Conservation (phyloP, 2,329 filamentous ascomycete species). For the Helicocarpus griseus region DNA sequence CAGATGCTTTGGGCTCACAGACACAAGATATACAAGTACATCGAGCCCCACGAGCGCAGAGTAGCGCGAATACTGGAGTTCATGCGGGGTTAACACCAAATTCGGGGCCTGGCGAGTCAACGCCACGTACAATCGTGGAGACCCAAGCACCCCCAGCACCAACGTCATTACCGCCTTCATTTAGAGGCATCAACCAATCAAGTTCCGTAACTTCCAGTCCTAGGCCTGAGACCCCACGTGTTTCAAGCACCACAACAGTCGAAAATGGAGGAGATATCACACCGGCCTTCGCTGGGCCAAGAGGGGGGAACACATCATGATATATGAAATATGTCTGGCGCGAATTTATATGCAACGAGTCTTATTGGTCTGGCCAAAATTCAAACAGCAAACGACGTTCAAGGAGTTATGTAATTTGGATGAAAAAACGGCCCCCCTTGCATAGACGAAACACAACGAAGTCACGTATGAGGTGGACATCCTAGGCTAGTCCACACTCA, state of each 20-base stretch:
- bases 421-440: background rate
- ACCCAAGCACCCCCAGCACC: slow-evolving; percentile 5
- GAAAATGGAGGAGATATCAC: slow-evolving; percentile 4
- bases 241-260: slow-evolving; percentile 3
- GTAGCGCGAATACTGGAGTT: background rate
- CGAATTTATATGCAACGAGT: slow-evolving; percentile 2
- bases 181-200: slow-evolving; percentile 7
- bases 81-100: slow-evolving; percentile 1
- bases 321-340: background rate
- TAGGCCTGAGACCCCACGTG: slow-evolving; percentile 2
- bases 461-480: background rate
- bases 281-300: slow-evolving; percentile 2
- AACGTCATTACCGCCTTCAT: slow-evolving; percentile 5
- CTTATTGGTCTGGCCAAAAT: background rate
- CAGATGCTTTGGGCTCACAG: slow-evolving; percentile 6
- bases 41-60: slow-evolving; percentile 6
- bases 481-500: background rate
- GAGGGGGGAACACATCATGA: background rate
- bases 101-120: slow-evolving; percentile 9
- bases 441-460: slow-evolving; percentile 1
- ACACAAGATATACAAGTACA: slow-evolving; percentile 12
- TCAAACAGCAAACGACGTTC: background rate
- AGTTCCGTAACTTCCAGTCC: slow-evolving; percentile 3
- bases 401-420: background rate
- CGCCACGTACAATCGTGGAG: slow-evolving; percentile 9